These are phyloP conservation scores for Macrophomina tecta DNA, from an alignment of 2,329 filamentous ascomycete species.

Conservation along the genomic window DNA sequence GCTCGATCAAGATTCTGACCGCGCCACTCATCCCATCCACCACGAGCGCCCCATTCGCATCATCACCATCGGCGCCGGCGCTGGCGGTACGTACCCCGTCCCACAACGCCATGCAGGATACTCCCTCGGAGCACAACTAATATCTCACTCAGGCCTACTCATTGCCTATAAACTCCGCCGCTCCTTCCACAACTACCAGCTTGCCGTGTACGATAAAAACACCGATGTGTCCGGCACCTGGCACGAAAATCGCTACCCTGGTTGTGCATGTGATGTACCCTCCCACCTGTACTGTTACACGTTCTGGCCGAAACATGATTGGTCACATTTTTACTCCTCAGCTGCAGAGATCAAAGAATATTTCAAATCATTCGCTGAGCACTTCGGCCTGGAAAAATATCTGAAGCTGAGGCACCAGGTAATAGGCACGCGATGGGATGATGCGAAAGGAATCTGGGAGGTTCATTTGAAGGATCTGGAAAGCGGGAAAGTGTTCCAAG, in stretches of 20 bases:
- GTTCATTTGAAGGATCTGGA: slow-evolving; percentile 33
- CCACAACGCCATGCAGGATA: too few species aligned
- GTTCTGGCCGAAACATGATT: slow-evolving; percentile 55
- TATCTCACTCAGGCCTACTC: slow-evolving; percentile 47
- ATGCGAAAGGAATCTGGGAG: slow-evolving; percentile 36
- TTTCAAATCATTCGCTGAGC: slow-evolving; percentile 49
- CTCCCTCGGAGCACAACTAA: too few species aligned
- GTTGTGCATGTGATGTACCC: slow-evolving; percentile 53
- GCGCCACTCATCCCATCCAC: slow-evolving; percentile 42
- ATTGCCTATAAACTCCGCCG: slow-evolving; percentile 57
- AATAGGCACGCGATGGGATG: slow-evolving; percentile 39
- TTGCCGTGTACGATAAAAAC: slow-evolving; percentile 58
- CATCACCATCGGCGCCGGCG: slow-evolving; percentile 57
- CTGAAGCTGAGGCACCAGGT: slow-evolving; percentile 43
- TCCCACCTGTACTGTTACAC: slow-evolving; percentile 60
- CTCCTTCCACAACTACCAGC: slow-evolving; percentile 51
- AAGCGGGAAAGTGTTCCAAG: slow-evolving; percentile 29
- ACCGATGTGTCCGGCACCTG: slow-evolving; percentile 56
- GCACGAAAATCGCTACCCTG: slow-evolving; percentile 58
- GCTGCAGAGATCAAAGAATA: slow-evolving; percentile 52
- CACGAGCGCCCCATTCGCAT: slow-evolving; percentile 43
- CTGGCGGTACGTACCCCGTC: slow-evolving; percentile 27
- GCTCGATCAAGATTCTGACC: slow-evolving; percentile 8
- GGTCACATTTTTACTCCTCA: slow-evolving; percentile 51
- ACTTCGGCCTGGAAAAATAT: slow-evolving; percentile 48